These are phyloP conservation scores for Colletotrichum incanum DNA, from an alignment of 2,329 filamentous ascomycete species.

Conservation along the genomic window DNA sequence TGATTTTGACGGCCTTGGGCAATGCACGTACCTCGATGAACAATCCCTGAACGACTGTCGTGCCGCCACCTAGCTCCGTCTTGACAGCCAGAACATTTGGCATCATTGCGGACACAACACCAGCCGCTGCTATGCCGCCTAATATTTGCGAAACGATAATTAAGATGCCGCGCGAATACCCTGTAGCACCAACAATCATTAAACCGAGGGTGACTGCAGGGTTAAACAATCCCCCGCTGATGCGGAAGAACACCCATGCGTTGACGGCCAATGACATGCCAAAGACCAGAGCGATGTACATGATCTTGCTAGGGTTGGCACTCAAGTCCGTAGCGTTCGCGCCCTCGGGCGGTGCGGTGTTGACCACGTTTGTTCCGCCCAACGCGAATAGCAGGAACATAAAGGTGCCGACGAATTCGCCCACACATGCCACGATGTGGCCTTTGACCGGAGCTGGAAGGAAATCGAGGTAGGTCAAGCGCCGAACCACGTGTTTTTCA, in stretches of 20 bases:
- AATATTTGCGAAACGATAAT: slow-evolving; percentile 58
- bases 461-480: background rate
- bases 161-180: background rate
- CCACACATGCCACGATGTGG: background rate
- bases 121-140: slow-evolving; percentile 61
- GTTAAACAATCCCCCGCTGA: slow-evolving; percentile 68
- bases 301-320: background rate
- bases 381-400: background rate
- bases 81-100: slow-evolving; percentile 1
- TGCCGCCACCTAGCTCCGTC: slow-evolving; percentile 49
- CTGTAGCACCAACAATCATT: background rate
- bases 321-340: background rate
- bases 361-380: background rate
- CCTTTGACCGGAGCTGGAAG: background rate
- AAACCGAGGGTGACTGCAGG: slow-evolving; percentile 47
- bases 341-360: background rate
- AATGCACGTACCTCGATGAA: slow-evolving; percentile 48
- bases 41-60: slow-evolving; percentile 69
- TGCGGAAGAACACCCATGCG: slow-evolving; percentile 68
- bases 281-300: background rate
- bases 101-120: slow-evolving; percentile 1
- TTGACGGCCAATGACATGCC: background rate
- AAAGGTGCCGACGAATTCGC: background rate
- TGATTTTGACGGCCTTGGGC: slow-evolving; percentile 60
- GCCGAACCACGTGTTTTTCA: background rate